A percentile compares a stretch with the other conserved stretches of the same genome.
Conservation (phyloP, 164 flowering plant species). For the Litsea cubeba region DNA sequence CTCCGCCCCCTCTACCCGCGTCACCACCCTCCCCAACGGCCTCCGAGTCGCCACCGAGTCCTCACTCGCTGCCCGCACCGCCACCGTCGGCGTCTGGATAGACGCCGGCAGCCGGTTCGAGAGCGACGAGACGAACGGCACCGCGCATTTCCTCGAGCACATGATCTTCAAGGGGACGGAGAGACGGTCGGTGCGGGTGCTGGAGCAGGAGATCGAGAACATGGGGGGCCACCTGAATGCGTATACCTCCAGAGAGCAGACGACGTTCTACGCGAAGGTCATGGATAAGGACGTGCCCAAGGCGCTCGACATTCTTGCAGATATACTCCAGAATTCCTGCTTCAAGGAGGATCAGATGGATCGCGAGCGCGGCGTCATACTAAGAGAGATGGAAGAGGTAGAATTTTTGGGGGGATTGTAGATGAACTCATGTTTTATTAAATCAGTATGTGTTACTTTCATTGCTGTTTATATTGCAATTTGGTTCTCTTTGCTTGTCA, state of each 20-base stretch:
- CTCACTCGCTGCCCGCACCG: conserved; percentile 28
- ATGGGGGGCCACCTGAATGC: conserved; percentile 58
- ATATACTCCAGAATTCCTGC: conserved; percentile 44
- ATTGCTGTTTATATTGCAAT: too few relatives aligned
- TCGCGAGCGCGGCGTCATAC: conserved; percentile 40
- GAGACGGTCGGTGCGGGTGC: conserved; percentile 29
- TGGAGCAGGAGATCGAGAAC: conserved; percentile 53
- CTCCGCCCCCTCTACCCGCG: conserved; percentile 36
- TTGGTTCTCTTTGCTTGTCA: too few relatives aligned
- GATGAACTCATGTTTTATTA: too few relatives aligned
- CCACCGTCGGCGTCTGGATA: conserved; percentile 57
- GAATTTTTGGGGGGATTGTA: not conserved
- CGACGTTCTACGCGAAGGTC: conserved; percentile 42
- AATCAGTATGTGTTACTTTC: too few relatives aligned
- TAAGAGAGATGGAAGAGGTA: conserved; percentile 48
- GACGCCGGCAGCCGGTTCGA: conserved; percentile 52
- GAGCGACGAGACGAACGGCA: conserved; percentile 47
- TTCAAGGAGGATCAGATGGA: conserved; percentile 32
- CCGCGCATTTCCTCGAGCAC: conserved; percentile 51
- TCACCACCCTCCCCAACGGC: conserved; percentile 49
- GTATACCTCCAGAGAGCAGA: conserved; percentile 52
- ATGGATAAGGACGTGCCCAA: conserved; percentile 28
- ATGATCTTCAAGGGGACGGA: conserved; percentile 54
- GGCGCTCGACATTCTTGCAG: conserved; percentile 39
- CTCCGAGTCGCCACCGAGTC: conserved; percentile 54